Base-by-base conservation (phyloP, 495 filamentous ascomycete genomes). In the Aspergillus haitiensis region DNA sequence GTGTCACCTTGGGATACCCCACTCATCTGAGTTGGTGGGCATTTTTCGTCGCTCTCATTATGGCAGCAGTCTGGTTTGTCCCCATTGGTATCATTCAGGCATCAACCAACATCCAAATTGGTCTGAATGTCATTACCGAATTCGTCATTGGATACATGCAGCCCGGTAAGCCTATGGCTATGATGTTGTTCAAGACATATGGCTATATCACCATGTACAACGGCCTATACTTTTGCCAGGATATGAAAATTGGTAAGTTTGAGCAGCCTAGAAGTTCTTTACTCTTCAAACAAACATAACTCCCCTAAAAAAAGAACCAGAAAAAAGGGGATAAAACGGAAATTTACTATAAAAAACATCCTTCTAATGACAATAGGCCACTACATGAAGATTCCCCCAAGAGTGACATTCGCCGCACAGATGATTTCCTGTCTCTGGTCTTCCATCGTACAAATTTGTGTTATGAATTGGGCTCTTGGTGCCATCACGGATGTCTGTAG, bases 171-270 rank as follows among this genome's bases (percentile, higher is more conserved):
- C 84, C 85, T 2, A 79, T 86, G 59, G 85, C 79, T 5, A 81
- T 86, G 70, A 91, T 87, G 85, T 71, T 86, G 47, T 87, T 87
- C 75, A 86, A 86, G 60, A 81, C 82, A 4, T 85, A 81, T 57
- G 82, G 83, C 12, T 84, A 84, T 55, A 84, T 86, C 39, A 80
- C 76, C 37, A 77, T 84, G 66, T 76, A 70, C 45, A 84, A 86
- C 62, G 84, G 79, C 12, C 71, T 85, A 52, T 76, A 70, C 56
- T 86, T 81, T 59, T 68, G 65, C 37, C 70, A 74, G 58, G 82
- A 85, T 54, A 62, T 85, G 37, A 84, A 86, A 59, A 64, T 83
- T 12, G 71, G 71, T 75, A 54, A 16, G 66, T 60, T 31, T 18
- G 46, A 27, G 21, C 5, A 3, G 7, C 44, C 10, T 5, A 46